Evolutionary conservation across 116 monocot species (phyloP).

Genomic region (Iris pallida): DNA sequence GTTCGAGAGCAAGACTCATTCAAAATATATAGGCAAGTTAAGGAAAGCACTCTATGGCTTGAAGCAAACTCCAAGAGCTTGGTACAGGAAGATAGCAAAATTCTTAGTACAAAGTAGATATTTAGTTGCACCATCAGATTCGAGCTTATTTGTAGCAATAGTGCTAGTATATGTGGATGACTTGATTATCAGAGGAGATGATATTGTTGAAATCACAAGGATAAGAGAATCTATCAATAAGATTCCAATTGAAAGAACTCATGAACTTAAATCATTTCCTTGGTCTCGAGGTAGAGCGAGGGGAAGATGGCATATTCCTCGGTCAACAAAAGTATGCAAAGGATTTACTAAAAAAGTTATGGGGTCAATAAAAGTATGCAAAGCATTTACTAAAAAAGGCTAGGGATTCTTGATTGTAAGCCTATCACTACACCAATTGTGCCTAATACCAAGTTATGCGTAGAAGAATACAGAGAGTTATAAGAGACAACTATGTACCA

Average conservation of each 20-base stretch:
- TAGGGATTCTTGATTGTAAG: no score
- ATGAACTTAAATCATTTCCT: background rate
- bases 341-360: background rate
- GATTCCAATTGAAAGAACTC: background rate
- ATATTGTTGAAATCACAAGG: background rate
- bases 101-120: background rate
- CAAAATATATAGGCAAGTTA: background rate
- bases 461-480: no score
- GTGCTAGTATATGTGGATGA: slow-evolving; percentile 4
- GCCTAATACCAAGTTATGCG: no score
- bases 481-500: no score
- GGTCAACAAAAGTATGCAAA: background rate
- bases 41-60: background rate
- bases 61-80: background rate
- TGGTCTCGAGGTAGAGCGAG: background rate
- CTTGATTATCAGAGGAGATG: background rate
- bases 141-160: background rate
- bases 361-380: background rate
- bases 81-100: background rate
- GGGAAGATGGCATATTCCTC: background rate
- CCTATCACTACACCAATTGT: no score
- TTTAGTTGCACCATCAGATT: background rate
- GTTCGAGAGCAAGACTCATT: no score
- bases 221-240: background rate
- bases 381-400: background rate